These are phyloP conservation scores for Phlegmacium glaucopus DNA, from an alignment of 768 basidiomycete species.

Conservation along the genomic window DNA sequence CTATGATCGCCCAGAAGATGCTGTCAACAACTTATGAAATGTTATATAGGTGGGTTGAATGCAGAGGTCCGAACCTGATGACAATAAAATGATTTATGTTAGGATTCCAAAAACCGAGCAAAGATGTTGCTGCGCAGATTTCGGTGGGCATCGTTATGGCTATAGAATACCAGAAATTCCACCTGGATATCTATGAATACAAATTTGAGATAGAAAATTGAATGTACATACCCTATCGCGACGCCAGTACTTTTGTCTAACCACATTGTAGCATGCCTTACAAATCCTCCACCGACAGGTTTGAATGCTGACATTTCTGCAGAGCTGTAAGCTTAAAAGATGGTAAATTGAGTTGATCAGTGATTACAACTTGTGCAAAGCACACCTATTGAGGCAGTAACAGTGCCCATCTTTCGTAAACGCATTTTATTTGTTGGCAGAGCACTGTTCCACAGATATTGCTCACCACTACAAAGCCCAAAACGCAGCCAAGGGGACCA, in stretches of 20 bases:
- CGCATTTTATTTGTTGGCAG: not conserved
- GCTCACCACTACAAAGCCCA: slow-evolving; percentile 42
- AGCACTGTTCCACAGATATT: not conserved
- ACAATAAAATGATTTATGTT: slow-evolving; percentile 18
- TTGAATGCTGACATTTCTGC: slow-evolving; percentile 59
- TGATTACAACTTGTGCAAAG: not conserved
- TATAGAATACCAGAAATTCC: slow-evolving; percentile 43
- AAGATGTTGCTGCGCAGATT: slow-evolving; percentile 47
- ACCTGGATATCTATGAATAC: slow-evolving; percentile 11
- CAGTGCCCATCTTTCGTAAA: slow-evolving; percentile 27
- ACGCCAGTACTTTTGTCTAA: slow-evolving; percentile 38
- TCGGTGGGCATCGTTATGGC: slow-evolving; percentile 45
- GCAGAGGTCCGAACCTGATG: slow-evolving; percentile 21
- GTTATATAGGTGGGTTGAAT: not conserved
- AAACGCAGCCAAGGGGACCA: slow-evolving; percentile 50
- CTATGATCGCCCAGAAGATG: slow-evolving; percentile 27
- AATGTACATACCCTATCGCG: slow-evolving; percentile 19
- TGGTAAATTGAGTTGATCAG: not conserved
- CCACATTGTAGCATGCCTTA: slow-evolving; percentile 47
- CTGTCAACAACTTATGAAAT: slow-evolving; percentile 13
- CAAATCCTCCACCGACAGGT: slow-evolving; percentile 55
- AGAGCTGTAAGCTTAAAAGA: slow-evolving; percentile 24
- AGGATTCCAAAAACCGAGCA: slow-evolving; percentile 38
- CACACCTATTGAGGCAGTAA: slow-evolving; percentile 28
- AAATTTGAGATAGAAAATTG: not conserved